These are phyloP conservation scores for Fusarium chuoi DNA, from an alignment of 2,329 filamentous ascomycete species.

Conservation along the genomic window DNA sequence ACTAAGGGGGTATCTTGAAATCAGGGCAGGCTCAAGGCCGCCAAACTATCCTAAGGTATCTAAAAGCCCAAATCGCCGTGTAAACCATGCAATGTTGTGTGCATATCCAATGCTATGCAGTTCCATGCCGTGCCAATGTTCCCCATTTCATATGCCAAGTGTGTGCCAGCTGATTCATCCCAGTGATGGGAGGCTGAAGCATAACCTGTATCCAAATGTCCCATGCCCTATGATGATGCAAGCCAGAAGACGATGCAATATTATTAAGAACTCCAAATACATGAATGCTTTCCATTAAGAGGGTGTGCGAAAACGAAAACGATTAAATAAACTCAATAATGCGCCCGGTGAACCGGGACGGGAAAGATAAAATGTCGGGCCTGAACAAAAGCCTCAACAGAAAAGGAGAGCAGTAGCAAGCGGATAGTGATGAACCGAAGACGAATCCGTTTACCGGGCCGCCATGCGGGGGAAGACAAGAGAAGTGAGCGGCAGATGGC, in stretches of 20 bases:
- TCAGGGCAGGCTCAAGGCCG: slow-evolving; percentile 31
- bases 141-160: slow-evolving; percentile 13
- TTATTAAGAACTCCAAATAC: slow-evolving; percentile 28
- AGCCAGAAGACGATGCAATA: slow-evolving; percentile 5
- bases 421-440: slow-evolving; percentile 13
- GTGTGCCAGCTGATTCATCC: slow-evolving; percentile 30
- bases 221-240: slow-evolving; percentile 24
- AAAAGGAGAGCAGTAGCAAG: neutral
- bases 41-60: slow-evolving; percentile 41
- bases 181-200: slow-evolving; percentile 39
- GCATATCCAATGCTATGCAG: slow-evolving; percentile 21
- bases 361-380: slow-evolving; percentile 18
- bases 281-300: slow-evolving; percentile 22
- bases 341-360: slow-evolving; percentile 1
- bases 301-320: slow-evolving; percentile 17
- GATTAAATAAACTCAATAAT: slow-evolving; percentile 23
- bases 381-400: slow-evolving; percentile 22
- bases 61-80: slow-evolving; percentile 26
- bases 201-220: slow-evolving; percentile 23
- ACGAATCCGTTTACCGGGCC: slow-evolving; percentile 15
- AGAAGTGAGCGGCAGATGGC: slow-evolving; percentile 7
- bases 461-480: slow-evolving; percentile 23
- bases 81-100: slow-evolving; percentile 21
- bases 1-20: slow-evolving; percentile 39
- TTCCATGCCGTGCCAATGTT: slow-evolving; percentile 12